Evolutionary conservation across 163 green algal species (phyloP).

Genomic region (Scenedesmus sp.): DNA sequence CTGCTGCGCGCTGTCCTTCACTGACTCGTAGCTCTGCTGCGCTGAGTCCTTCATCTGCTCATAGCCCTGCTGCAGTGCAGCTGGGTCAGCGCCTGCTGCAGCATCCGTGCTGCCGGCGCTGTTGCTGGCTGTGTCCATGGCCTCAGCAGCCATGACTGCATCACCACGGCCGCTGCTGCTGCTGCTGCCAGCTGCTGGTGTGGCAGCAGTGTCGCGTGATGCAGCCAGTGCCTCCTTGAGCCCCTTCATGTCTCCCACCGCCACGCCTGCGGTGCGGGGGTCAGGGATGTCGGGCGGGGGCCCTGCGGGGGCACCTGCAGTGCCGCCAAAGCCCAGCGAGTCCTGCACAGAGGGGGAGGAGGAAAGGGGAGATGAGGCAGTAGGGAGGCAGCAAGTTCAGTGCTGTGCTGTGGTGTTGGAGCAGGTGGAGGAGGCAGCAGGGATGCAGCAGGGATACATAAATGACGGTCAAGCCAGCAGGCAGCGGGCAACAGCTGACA

Average conservation of each 20-base stretch:
- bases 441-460: too few species aligned
- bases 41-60: neutral
- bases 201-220: neutral
- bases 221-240: constrained; percentile 41
- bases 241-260: constrained; percentile 38
- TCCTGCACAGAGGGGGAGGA: neutral
- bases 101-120: constrained; percentile 26
- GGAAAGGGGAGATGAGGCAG: neutral
- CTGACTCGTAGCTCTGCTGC: constrained; percentile 2
- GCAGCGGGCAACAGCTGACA: too few species aligned
- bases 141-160: neutral
- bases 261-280: constrained; percentile 15
- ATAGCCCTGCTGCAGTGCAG: neutral
- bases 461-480: too few species aligned
- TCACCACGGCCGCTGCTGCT: neutral
- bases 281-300: constrained; percentile 4
- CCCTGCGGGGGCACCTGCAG: constrained; percentile 3
- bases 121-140: constrained; percentile 25
- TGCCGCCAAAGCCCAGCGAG: neutral
- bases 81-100: neutral
- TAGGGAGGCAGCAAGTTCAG: neutral
- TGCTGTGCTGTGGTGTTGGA: neutral
- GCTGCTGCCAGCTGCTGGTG: neutral
- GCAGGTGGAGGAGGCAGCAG: neutral
- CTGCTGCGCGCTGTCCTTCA: neutral